phyloP scores from a whole-genome alignment of 1,139 yeast genomes.

The Blastobotrys proliferans region DNA sequence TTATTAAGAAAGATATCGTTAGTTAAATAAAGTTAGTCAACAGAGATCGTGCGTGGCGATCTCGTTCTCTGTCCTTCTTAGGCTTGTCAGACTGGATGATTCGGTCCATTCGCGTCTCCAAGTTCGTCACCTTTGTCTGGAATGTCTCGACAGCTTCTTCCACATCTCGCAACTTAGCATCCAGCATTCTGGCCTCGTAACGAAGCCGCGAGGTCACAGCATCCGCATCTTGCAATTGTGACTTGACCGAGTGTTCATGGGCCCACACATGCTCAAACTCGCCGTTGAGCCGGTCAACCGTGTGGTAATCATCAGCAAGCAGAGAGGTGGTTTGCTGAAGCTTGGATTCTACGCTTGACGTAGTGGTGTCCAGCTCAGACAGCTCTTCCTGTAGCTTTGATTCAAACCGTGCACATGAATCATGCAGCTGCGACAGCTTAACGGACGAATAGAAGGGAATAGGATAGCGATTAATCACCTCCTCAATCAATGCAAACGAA shows the following conservation, averaged over 20 bases:
- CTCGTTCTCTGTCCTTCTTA: no score
- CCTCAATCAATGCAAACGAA: slow-evolving; percentile 47
- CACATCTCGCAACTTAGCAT: slow-evolving; percentile 72
- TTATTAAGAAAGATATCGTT: not conserved
- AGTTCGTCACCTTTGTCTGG: slow-evolving; percentile 40
- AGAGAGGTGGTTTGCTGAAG: not conserved
- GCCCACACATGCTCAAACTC: slow-evolving; percentile 21
- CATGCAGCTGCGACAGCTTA: not conserved
- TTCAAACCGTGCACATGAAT: slow-evolving; percentile 4
- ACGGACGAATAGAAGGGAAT: slow-evolving; percentile 25
- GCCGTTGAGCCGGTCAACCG: slow-evolving; percentile 17
- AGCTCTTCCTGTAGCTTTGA: slow-evolving; percentile 17
- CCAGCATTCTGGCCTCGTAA: slow-evolving; percentile 73
- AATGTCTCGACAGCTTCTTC: slow-evolving; percentile 63
- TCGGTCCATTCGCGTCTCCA: slow-evolving; percentile 34
- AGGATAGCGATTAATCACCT: slow-evolving; percentile 35
- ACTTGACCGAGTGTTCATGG: slow-evolving; percentile 35
- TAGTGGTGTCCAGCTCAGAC: slow-evolving; percentile 13
- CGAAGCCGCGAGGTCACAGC: slow-evolving; percentile 70
- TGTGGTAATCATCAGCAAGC: slow-evolving; percentile 18
- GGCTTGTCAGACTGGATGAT: no score
- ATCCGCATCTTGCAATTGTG: slow-evolving; percentile 58
- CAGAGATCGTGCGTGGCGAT: no score
- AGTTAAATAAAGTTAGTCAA: not conserved
- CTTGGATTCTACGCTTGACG: not conserved